phyloP scores from a whole-genome alignment of 768 basidiomycete species.

The Amanita inopinata region DNA sequence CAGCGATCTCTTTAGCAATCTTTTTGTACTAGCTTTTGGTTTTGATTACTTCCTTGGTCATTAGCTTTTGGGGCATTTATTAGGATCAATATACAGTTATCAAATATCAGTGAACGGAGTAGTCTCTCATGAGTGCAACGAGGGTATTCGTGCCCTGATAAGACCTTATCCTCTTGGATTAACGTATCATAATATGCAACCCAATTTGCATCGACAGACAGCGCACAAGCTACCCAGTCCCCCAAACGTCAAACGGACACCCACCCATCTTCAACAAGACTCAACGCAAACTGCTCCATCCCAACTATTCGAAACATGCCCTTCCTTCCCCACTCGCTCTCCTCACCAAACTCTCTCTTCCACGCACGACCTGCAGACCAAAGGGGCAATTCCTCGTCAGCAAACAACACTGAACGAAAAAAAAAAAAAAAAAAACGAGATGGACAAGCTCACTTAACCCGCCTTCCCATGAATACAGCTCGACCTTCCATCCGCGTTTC shows the following conservation, averaged over 20 bases:
- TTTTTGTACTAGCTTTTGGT: no score
- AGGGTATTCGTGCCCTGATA: no score
- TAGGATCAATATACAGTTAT: no score
- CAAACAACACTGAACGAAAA: not conserved
- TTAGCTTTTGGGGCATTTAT: no score
- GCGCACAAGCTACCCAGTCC: no score
- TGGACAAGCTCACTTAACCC: constrained; percentile 67
- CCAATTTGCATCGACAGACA: no score
- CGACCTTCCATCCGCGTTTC: constrained; percentile 89
- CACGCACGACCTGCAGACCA: constrained; percentile 42
- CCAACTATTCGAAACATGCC: constrained; percentile 47
- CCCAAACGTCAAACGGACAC: constrained; percentile 3
- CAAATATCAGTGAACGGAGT: no score
- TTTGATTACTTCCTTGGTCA: no score
- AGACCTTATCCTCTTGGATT: no score
- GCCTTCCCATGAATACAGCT: constrained; percentile 87
- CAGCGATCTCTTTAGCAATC: no score
- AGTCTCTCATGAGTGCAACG: no score
- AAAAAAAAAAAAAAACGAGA: constrained; percentile 10
- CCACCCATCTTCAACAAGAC: constrained; percentile 36
- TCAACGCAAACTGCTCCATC: constrained; percentile 58
- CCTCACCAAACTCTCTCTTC: constrained; percentile 62
- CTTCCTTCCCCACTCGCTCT: constrained; percentile 38
- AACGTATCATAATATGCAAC: no score
- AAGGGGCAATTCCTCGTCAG: constrained; percentile 5